phyloP scores from a whole-genome alignment of 805 yeast genomes.

The Komagataella pseudopastoris region DNA sequence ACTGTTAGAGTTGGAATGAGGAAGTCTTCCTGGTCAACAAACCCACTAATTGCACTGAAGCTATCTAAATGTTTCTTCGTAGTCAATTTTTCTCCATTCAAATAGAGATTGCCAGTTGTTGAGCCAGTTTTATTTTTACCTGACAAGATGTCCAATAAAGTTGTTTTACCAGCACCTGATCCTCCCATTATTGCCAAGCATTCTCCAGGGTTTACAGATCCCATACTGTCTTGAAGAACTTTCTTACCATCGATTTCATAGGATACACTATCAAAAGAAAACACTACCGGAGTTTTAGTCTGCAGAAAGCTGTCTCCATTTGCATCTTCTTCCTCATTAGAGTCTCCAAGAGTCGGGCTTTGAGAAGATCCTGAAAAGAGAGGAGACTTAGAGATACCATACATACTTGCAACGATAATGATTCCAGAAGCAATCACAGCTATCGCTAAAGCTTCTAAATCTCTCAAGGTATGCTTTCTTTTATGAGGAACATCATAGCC shows the following conservation, averaged over 20 bases:
- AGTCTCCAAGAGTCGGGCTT: constrained; percentile 1
- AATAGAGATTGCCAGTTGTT: constrained; percentile 50
- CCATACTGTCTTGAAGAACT: constrained; percentile 55
- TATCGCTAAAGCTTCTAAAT: constrained; percentile 27
- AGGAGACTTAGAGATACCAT: constrained; percentile 47
- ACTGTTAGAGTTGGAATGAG: constrained; percentile 88
- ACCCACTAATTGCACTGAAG: constrained; percentile 65
- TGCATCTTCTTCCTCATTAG: constrained; percentile 20
- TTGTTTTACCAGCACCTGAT: constrained; percentile 97
- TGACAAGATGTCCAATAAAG: constrained; percentile 82
- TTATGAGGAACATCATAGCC: constrained; percentile 66
- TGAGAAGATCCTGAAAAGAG: constrained; percentile 26
- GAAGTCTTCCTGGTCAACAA: constrained; percentile 93
- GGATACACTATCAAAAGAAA: constrained; percentile 62
- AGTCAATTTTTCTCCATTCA: constrained; percentile 50
- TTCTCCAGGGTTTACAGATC: constrained; percentile 75
- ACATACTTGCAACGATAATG: constrained; percentile 25
- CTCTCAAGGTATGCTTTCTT: constrained; percentile 27
- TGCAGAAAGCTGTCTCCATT: constrained; percentile 24
- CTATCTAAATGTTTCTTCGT: constrained; percentile 20
- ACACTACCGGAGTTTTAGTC: constrained; percentile 51
- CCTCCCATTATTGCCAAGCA: constrained; percentile 97
- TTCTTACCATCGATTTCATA: constrained; percentile 41
- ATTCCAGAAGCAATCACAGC: constrained; percentile 29
- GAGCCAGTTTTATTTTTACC: constrained; percentile 72